Percentiles rank a stretch among this genome's conserved stretches.
Conservation (phyloP, 768 basidiomycete species). For the Agaricus sinodeliciosus region DNA sequence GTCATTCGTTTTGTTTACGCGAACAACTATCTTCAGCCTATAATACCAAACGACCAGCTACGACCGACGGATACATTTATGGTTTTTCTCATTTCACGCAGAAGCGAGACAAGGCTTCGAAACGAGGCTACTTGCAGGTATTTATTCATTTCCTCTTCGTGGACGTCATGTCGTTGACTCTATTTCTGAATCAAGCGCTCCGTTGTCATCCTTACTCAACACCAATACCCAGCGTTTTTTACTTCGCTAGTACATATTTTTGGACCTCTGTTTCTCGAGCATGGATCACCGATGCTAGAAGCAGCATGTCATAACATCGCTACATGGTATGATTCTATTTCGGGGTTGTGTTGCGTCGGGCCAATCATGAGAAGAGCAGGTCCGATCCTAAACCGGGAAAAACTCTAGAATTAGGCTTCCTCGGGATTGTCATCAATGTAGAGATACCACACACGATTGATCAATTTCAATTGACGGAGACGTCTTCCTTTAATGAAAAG, state of each 20-base stretch:
- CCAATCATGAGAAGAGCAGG: slow-evolving; percentile 53
- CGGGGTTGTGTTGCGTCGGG: neutral
- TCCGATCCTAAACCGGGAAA: slow-evolving; percentile 63
- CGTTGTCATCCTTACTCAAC: slow-evolving; percentile 74
- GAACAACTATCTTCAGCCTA: slow-evolving; percentile 23
- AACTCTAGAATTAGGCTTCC: slow-evolving; percentile 73
- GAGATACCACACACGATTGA: slow-evolving; percentile 65
- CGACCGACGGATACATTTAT: slow-evolving; percentile 64
- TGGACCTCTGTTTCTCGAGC: slow-evolving; percentile 66
- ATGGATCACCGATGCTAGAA: slow-evolving; percentile 79
- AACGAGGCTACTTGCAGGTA: slow-evolving; percentile 80
- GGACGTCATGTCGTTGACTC: neutral
- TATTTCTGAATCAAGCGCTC: slow-evolving; percentile 48
- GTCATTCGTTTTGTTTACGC: slow-evolving; percentile 84
- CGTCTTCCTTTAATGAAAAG: slow-evolving; percentile 40
- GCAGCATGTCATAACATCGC: slow-evolving; percentile 82
- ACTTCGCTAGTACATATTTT: slow-evolving; percentile 58
- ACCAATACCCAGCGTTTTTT: slow-evolving; percentile 81
- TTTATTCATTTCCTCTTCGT: neutral
- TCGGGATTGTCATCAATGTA: slow-evolving; percentile 69
- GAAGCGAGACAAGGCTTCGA: slow-evolving; percentile 52
- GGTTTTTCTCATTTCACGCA: slow-evolving; percentile 78
- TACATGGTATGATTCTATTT: slow-evolving; percentile 54
- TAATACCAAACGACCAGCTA: slow-evolving; percentile 25
- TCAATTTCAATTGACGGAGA: slow-evolving; percentile 65